phyloP scores from a whole-genome alignment of 1,139 yeast genomes.

The Candida albicans region DNA sequence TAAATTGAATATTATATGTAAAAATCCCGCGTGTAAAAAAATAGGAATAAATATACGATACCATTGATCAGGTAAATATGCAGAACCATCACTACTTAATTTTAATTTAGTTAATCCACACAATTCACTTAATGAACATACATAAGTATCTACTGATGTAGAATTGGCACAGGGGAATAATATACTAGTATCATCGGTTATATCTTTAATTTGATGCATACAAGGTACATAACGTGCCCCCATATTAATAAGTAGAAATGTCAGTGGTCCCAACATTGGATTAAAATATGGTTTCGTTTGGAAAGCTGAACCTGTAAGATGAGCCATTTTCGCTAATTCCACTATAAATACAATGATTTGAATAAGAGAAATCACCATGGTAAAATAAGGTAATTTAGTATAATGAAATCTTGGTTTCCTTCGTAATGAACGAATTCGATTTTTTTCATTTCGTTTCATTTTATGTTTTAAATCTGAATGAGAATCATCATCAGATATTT shows the following conservation, averaged over 20 bases:
- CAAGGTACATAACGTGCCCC: conserved; percentile 77
- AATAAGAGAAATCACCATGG: conserved; percentile 46
- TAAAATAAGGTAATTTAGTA: conserved; percentile 48
- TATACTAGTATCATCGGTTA: conserved; percentile 51
- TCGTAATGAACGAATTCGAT: conserved; percentile 26
- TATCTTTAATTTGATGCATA: conserved; percentile 54
- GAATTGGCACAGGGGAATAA: conserved; percentile 73
- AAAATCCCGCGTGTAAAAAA: conserved; percentile 74
- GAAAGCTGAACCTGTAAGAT: conserved; percentile 64
- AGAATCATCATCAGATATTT: conserved; percentile 4
- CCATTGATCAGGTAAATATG: conserved; percentile 60
- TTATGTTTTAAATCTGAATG: conserved; percentile 14
- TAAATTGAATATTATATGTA: conserved; percentile 68
- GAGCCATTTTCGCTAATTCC: conserved; percentile 61
- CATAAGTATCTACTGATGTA: conserved; percentile 53
- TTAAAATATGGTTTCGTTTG: conserved; percentile 73
- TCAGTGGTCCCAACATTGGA: conserved; percentile 82
- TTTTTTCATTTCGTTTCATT: conserved; percentile 26
- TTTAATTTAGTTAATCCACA: conserved; percentile 62
- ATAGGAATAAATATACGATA: conserved; percentile 70
- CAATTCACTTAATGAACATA: conserved; percentile 56
- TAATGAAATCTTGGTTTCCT: conserved; percentile 43
- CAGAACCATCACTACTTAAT: conserved; percentile 19
- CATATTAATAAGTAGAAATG: conserved; percentile 63
- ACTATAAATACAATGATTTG: conserved; percentile 66